Base-by-base conservation (phyloP, 768 basidiomycete genomes). In the Termitomyces sp. region DNA sequence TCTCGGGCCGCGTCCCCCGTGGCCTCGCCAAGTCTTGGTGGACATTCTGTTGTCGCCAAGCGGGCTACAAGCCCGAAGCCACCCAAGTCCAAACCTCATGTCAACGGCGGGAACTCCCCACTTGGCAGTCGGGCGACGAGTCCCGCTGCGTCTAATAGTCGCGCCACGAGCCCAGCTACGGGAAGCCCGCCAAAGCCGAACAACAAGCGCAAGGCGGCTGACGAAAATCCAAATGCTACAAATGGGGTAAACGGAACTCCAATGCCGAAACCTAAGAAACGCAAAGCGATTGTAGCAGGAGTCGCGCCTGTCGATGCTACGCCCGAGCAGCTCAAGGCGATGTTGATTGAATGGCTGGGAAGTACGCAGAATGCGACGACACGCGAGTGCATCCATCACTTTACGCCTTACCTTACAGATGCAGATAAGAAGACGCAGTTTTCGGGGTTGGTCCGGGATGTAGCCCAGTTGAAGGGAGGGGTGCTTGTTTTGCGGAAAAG, bases 61-160 rank as follows among this genome's bases (percentile, higher is more conserved):
- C 84, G 91, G 17, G 91, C 91, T 3, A 92, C 90, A 1, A 91
- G 89, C 59, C 91, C 91, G 4, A 90, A 89, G 63, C 75, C 70
- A 10, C 81, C 82, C 3, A 89, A 88, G 67, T 72, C 73, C 9
- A 86, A 82, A 62, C 59, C 70, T 44, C 71, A 70, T 58, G 63
- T 68, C 2, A 85, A 80, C 65, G 76, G 86, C 57, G 83, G 79
- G 16, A 78, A 74, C 52, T 88, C 84, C 64, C 86, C 88, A 10
- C 72, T 86, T 7, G 76, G 75, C 17, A 84, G 84, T 59, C 80
- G 79, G 46, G 77, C 81, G 8, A 75, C 74, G 17, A 84, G 82
- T 57, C 80, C 83, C 19, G 71, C 72, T 12, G 66, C 55, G 19
- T 52, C 70, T 2, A 68, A 67, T 23, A 77, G 75, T 59, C 72